Percentiles rank a stretch among this genome's conserved stretches.
Conservation (phyloP, 1,284 basidiomycete species). For the Pseudozyma sp. region DNA sequence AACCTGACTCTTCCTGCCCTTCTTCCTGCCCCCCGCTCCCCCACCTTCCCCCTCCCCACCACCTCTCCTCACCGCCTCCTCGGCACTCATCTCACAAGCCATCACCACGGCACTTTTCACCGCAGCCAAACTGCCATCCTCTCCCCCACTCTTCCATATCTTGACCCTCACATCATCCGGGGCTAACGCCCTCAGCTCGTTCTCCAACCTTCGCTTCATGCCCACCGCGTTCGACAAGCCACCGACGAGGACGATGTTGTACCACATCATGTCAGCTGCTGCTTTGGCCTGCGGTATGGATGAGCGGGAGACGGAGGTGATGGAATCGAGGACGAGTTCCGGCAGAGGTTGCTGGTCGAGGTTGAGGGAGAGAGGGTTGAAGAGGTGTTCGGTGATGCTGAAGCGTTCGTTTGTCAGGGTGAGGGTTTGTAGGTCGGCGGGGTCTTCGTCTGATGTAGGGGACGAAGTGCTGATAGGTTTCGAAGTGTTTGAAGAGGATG, state of each 20-base stretch:
- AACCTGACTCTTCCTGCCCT: conserved; percentile 10
- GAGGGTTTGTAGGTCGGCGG: conserved; percentile 79
- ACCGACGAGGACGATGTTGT: conserved; percentile 88
- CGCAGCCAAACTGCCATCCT: conserved; percentile 10
- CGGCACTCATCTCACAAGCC: conserved; percentile 13
- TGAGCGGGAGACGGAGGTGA: conserved; percentile 67
- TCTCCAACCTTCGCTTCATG: conserved; percentile 77
- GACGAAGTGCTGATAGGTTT: not conserved
- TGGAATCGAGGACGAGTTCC: conserved; percentile 79
- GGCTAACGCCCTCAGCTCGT: conserved; percentile 45
- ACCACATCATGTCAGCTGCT: conserved; percentile 87
- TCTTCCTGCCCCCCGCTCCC: conserved; percentile 3
- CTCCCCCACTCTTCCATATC: conserved; percentile 16
- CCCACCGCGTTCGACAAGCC: conserved; percentile 82
- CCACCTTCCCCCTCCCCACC: conserved; percentile 3
- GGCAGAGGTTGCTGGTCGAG: conserved; percentile 83
- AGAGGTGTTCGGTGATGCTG: conserved; percentile 86
- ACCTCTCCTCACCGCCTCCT: conserved; percentile 5
- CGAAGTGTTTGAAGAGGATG: not conserved
- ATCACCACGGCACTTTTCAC: conserved; percentile 9
- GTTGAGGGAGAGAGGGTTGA: conserved; percentile 73
- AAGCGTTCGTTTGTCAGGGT: conserved; percentile 90
- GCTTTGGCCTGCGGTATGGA: conserved; percentile 76
- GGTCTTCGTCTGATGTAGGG: conserved; percentile 8
- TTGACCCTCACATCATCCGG: conserved; percentile 44